phyloP scores from a whole-genome alignment of 1,139 yeast genomes.

The Taphrina confusa region DNA sequence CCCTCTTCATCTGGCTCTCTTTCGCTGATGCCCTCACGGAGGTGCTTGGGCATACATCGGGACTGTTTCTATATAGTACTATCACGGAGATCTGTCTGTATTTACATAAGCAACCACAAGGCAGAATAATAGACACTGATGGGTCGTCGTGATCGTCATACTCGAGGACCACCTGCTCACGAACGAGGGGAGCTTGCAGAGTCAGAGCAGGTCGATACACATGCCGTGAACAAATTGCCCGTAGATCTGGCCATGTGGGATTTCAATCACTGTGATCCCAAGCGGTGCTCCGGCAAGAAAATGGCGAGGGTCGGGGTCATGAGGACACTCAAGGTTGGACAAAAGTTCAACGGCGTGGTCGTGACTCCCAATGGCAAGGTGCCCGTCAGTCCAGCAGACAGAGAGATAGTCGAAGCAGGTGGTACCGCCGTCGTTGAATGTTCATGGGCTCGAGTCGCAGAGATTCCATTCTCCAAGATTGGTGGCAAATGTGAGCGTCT shows the following conservation, averaged over 20 bases:
- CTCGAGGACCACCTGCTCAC: conserved; percentile 11
- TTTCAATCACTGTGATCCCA: conserved; percentile 98
- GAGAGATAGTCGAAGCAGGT: conserved; percentile 67
- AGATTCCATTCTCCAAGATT: conserved; percentile 86
- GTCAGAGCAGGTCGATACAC: neutral
- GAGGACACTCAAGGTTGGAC: conserved; percentile 77
- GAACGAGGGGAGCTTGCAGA: conserved; percentile 21
- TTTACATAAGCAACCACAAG: too few relatives aligned
- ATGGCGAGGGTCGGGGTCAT: conserved; percentile 85
- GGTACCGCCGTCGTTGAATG: conserved; percentile 99
- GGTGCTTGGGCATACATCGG: too few relatives aligned
- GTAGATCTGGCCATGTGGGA: conserved; percentile 51
- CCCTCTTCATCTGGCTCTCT: too few relatives aligned
- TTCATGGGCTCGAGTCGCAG: conserved; percentile 96
- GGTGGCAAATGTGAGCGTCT: conserved; percentile 84
- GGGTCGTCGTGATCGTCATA: conserved; percentile 17
- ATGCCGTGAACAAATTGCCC: conserved; percentile 60
- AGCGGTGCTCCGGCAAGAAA: conserved; percentile 94
- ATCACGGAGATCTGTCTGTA: too few relatives aligned
- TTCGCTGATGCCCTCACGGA: too few relatives aligned
- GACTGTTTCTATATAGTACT: too few relatives aligned
- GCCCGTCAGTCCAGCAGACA: conserved; percentile 88
- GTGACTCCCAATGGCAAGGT: conserved; percentile 91
- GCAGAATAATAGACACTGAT: neutral
- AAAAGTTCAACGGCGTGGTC: conserved; percentile 84